These are phyloP conservation scores for Avicennia marina DNA, from an alignment of 257 asterid species.

Conservation along the genomic window DNA sequence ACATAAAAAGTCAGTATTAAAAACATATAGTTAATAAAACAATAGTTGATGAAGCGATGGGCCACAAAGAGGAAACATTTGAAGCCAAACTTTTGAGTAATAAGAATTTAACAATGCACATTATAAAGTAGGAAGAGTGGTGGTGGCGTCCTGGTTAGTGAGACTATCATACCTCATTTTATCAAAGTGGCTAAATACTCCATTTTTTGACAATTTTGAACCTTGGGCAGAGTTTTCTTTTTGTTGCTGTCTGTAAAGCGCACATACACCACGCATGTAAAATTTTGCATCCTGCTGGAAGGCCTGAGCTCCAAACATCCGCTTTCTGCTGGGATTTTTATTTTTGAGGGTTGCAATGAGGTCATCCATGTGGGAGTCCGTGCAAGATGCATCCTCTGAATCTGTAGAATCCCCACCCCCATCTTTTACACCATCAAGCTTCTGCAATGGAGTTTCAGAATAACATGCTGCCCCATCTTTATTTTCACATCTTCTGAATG, in stretches of 20 bases:
- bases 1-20: background rate
- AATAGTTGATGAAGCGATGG: background rate
- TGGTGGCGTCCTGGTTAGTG: background rate
- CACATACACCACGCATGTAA: too few species aligned
- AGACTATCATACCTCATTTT: conserved; percentile 16
- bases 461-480: background rate
- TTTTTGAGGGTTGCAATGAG: background rate
- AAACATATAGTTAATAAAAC: background rate
- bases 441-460: background rate
- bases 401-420: background rate
- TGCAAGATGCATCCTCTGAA: conserved; percentile 24
- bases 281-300: too few species aligned
- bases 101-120: background rate
- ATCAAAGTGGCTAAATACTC: conserved; percentile 12
- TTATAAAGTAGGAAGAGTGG: background rate
- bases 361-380: conserved; percentile 9
- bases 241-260: too few species aligned
- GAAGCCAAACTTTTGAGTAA: background rate
- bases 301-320: conserved; percentile 13
- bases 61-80: background rate
- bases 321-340: background rate
- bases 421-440: background rate
- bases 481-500: background rate
- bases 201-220: background rate
- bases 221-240: background rate